These are phyloP conservation scores for Trichoderma asperelloides DNA, from an alignment of 495 filamentous ascomycete genomes.

Conservation along the genomic window DNA sequence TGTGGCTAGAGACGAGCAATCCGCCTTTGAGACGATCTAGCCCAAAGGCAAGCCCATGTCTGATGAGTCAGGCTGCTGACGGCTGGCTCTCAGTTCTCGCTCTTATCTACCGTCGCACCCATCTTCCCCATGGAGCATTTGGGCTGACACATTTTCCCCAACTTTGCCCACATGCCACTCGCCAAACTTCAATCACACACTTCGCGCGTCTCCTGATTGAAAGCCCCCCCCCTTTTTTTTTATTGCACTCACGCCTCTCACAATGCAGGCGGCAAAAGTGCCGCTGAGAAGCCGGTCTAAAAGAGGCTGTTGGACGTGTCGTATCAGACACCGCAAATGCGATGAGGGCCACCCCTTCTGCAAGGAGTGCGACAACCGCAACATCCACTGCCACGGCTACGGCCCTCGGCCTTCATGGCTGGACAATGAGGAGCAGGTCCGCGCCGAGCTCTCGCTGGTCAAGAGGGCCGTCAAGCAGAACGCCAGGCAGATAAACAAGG, in stretches of 20 bases:
- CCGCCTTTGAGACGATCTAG: background rate
- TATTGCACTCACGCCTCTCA: background rate
- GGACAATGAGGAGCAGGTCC: slow-evolving; percentile 23
- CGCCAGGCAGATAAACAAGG: background rate
- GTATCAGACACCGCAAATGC: slow-evolving; percentile 34
- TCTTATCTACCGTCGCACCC: background rate
- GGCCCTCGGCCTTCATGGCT: slow-evolving; percentile 27
- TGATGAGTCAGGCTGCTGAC: slow-evolving; percentile 6
- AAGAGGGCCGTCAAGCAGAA: slow-evolving; percentile 1
- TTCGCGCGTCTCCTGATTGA: background rate
- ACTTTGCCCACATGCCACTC: background rate
- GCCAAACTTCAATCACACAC: background rate
- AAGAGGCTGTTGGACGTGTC: slow-evolving; percentile 33
- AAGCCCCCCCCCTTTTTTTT: background rate
- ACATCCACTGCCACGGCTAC: slow-evolving; percentile 27
- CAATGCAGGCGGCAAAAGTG: background rate
- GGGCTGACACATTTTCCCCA: slow-evolving; percentile 8
- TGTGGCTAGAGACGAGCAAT: background rate
- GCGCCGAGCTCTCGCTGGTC: slow-evolving; percentile 12
- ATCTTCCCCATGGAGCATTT: background rate
- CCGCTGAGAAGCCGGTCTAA: slow-evolving; percentile 8
- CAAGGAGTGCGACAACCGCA: slow-evolving; percentile 21
- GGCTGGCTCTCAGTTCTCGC: background rate
- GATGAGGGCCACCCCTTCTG: slow-evolving; percentile 27
- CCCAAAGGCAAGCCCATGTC: background rate